Percentiles rank a stretch among this genome's conserved stretches.
phyloP scores from a whole-genome alignment of 2,329 filamentous ascomycete genomes.

The Epichloe elymi region DNA sequence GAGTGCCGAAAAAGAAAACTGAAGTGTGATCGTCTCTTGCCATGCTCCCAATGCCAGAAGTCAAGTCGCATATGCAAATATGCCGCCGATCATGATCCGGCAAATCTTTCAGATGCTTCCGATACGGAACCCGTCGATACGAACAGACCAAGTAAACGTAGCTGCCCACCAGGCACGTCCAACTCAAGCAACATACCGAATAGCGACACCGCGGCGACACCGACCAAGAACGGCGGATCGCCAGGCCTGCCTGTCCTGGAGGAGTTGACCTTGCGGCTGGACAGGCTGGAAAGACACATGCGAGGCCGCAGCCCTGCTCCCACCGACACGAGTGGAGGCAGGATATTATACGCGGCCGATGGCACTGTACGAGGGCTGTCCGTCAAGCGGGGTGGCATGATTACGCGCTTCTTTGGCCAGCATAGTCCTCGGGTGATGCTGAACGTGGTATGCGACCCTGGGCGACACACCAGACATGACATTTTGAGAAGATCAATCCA shows the following conservation, averaged over 20 bases:
- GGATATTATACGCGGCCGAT: conserved; percentile 23
- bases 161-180: conserved; percentile 17
- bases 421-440: conserved; percentile 39
- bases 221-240: conserved; percentile 21
- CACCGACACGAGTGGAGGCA: conserved; percentile 21
- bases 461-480: not conserved
- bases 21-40: conserved; percentile 40
- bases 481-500: not conserved
- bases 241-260: conserved; percentile 26
- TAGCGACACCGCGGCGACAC: conserved; percentile 13
- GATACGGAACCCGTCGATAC: conserved; percentile 24
- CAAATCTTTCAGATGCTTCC: conserved; percentile 36
- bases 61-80: conserved; percentile 42
- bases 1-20: conserved; percentile 45
- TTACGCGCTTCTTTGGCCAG: conserved; percentile 40
- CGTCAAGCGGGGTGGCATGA: conserved; percentile 31
- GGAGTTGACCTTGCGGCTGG: conserved; percentile 35
- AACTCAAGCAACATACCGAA: conserved; percentile 10
- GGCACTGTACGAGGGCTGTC: conserved; percentile 36
- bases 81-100: conserved; percentile 33
- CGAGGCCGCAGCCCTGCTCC: conserved; percentile 27
- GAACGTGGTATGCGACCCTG: conserved; percentile 31
- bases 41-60: conserved; percentile 46
- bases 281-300: conserved; percentile 39
- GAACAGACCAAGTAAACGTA: conserved; percentile 26